A percentile compares a stretch with the other conserved stretches of the same genome.
Conservation (phyloP, 129 eudicot genomes). For the carrot (Daucus carota) region DNA sequence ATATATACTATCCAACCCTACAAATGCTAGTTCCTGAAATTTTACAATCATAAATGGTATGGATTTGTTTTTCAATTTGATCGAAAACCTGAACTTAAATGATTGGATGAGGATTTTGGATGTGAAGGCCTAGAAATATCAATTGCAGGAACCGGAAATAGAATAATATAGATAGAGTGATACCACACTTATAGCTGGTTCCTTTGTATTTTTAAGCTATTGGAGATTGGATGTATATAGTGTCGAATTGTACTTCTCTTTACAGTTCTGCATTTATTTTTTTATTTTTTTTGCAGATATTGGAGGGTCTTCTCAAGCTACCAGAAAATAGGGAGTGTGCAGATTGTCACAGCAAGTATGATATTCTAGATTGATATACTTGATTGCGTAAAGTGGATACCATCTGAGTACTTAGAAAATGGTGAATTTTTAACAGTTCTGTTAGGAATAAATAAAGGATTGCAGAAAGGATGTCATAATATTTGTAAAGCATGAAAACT, state of each 20-base stretch:
- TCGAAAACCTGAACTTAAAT: neutral
- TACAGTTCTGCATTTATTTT: conserved; percentile 8
- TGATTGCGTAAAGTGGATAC: neutral
- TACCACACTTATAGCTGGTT: neutral
- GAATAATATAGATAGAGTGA: neutral
- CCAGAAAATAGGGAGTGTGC: conserved; percentile 84
- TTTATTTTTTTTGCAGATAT: conserved; percentile 33
- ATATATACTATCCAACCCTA: neutral
- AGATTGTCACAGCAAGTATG: conserved; percentile 66
- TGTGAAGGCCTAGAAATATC: neutral
- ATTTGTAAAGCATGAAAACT: neutral
- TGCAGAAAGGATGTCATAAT: neutral
- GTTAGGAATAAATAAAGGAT: neutral
- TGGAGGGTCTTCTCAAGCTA: conserved; percentile 72
- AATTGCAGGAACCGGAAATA: neutral
- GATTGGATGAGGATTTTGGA: neutral
- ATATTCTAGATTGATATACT: neutral
- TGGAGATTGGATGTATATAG: neutral
- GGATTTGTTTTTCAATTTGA: neutral
- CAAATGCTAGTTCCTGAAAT: neutral
- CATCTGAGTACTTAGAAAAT: neutral
- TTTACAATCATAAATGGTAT: neutral
- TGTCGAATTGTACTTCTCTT: neutral
- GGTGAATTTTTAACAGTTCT: neutral
- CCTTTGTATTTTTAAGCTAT: neutral